Evolutionary conservation across 371 early-diverging fungal species (phyloP).

Genomic region (Blakeslea trispora): DNA sequence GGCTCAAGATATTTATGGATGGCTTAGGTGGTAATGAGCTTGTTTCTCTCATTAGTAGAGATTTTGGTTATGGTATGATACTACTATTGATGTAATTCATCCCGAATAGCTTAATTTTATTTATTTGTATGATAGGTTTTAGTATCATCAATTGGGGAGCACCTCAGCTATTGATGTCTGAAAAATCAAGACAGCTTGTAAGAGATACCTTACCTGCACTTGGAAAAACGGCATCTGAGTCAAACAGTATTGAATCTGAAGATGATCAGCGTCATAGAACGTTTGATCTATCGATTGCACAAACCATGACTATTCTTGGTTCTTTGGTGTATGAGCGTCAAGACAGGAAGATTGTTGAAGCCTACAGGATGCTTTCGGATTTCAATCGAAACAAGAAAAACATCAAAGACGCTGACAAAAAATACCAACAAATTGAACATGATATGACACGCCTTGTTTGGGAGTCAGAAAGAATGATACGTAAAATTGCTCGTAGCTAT

Average conservation of each 20-base stretch:
- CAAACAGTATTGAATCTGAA: not conserved
- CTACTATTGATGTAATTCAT: not conserved
- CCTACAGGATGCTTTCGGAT: slow-evolving; percentile 10
- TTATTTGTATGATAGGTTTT: too few relatives aligned
- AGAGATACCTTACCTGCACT: slow-evolving; percentile 23
- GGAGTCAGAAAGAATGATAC: slow-evolving; percentile 34
- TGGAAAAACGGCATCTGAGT: slow-evolving; percentile 7
- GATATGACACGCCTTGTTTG: slow-evolving; percentile 21
- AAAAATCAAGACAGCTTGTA: slow-evolving; percentile 16
- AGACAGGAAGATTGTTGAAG: slow-evolving; percentile 40
- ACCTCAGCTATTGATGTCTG: slow-evolving; percentile 25
- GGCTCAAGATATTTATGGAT: slow-evolving; percentile 37
- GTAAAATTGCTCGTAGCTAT: slow-evolving; percentile 27
- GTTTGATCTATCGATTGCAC: slow-evolving; percentile 39
- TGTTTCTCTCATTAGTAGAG: slow-evolving; percentile 18
- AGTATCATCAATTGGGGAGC: slow-evolving; percentile 42
- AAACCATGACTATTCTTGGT: slow-evolving; percentile 28
- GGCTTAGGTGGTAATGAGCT: slow-evolving; percentile 29
- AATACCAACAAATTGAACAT: slow-evolving; percentile 4
- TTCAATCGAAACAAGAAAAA: not conserved
- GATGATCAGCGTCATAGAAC: slow-evolving; percentile 20
- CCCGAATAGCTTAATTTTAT: too few relatives aligned
- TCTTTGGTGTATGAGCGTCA: slow-evolving; percentile 50
- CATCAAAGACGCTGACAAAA: not conserved
- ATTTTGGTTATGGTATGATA: slow-evolving; percentile 21